Evolutionary conservation across 192 early-diverging fungal genomes (phyloP).

Genomic region (Coemansia sp.): DNA sequence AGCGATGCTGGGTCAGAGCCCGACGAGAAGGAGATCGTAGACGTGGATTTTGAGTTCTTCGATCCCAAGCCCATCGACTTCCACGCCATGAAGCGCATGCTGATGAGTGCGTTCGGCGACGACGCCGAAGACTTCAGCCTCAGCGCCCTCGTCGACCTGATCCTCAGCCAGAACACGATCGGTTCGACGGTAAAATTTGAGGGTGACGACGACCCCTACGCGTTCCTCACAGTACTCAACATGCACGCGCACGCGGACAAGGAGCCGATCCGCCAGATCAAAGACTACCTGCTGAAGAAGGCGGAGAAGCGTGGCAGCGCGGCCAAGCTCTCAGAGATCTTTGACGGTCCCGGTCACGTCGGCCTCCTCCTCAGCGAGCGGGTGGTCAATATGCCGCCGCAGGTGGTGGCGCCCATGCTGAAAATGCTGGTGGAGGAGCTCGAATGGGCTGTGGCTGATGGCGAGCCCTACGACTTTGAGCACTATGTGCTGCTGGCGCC

Average conservation of each 20-base stretch:
- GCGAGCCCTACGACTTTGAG: constrained; percentile 75
- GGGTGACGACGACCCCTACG: constrained; percentile 79
- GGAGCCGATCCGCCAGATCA: constrained; percentile 53
- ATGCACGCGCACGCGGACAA: constrained; percentile 65
- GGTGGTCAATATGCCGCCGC: constrained; percentile 95
- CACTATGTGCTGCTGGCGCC: constrained; percentile 81
- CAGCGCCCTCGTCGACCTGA: constrained; percentile 78
- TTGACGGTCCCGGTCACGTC: constrained; percentile 39
- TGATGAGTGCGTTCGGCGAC: constrained; percentile 75
- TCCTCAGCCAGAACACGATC: constrained; percentile 71
- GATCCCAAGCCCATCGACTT: constrained; percentile 87
- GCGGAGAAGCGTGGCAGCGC: constrained; percentile 8
- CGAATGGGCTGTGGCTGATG: constrained; percentile 67
- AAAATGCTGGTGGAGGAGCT: constrained; percentile 86
- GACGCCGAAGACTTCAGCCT: constrained; percentile 75
- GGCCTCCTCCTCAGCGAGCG: constrained; percentile 84
- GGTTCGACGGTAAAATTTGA: constrained; percentile 93
- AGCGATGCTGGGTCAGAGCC: background rate
- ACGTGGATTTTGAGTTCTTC: constrained; percentile 97
- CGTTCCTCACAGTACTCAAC: constrained; percentile 76
- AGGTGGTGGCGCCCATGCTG: constrained; percentile 88
- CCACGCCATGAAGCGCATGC: constrained; percentile 87
- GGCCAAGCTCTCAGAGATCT: constrained; percentile 31
- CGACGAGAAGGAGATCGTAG: constrained; percentile 52
- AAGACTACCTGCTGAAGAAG: constrained; percentile 71